Conservation (phyloP, 1,139 yeast genomes). For the Candida anutae region DNA sequence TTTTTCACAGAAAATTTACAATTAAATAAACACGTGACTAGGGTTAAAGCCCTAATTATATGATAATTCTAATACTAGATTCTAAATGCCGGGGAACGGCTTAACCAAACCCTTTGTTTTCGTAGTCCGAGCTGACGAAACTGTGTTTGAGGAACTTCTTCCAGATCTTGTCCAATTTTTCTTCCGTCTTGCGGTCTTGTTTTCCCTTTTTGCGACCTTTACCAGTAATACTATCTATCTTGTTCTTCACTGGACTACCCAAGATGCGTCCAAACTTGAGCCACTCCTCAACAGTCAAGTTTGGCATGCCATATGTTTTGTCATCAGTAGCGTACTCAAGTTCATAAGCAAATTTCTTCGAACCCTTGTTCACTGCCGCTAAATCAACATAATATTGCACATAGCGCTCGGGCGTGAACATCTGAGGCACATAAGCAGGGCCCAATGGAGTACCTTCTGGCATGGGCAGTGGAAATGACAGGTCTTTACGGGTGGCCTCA, state of each 20-base stretch:
- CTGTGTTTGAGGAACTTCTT: slow-evolving; percentile 39
- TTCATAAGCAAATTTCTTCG: slow-evolving; percentile 46
- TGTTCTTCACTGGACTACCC: slow-evolving; percentile 30
- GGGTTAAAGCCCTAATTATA: no score
- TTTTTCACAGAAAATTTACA: no score
- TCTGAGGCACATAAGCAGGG: slow-evolving; percentile 67
- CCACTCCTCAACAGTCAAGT: slow-evolving; percentile 55
- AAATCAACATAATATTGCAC: slow-evolving; percentile 69
- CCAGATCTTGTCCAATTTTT: slow-evolving; percentile 32
- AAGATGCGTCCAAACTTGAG: slow-evolving; percentile 46
- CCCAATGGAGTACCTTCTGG: slow-evolving; percentile 52
- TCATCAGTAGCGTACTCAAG: slow-evolving; percentile 67
- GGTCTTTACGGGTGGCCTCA: slow-evolving; percentile 28
- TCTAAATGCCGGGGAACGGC: no score
- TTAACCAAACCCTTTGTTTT: slow-evolving; percentile 32
- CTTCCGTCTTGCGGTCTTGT: slow-evolving; percentile 7
- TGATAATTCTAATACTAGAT: no score
- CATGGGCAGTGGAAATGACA: slow-evolving; percentile 59
- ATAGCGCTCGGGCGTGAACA: slow-evolving; percentile 64
- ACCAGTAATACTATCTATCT: not conserved
- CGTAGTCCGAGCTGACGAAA: slow-evolving; percentile 59
- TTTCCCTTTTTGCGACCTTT: slow-evolving; percentile 3
- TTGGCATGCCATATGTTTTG: slow-evolving; percentile 44
- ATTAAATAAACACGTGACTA: no score
- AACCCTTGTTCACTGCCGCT: slow-evolving; percentile 38